Percentiles rank a stretch among this genome's conserved stretches.
Evolutionary conservation across 2,329 filamentous ascomycete genomes (phyloP).

Genomic region (Monilinia aucupariae): DNA sequence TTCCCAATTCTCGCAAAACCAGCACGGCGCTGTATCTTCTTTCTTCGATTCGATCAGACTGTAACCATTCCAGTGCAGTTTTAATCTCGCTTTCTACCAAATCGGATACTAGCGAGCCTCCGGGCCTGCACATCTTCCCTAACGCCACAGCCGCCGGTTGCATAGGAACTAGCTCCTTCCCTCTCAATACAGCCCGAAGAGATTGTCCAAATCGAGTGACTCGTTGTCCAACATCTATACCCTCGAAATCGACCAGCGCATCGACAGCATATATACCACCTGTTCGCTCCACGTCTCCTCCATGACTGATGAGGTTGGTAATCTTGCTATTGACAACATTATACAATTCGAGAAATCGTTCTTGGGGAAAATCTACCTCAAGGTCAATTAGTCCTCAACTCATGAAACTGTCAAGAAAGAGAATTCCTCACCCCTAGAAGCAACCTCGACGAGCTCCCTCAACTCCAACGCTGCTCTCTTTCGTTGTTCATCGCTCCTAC

Average conservation of each 20-base stretch:
- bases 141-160: constrained; percentile 82
- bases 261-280: constrained; percentile 91
- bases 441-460: constrained; percentile 34
- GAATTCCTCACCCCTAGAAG: constrained; percentile 32
- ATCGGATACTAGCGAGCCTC: constrained; percentile 89
- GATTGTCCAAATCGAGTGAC: constrained; percentile 92
- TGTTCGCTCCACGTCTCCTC: constrained; percentile 80
- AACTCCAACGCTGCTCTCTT: constrained; percentile 35
- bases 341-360: constrained; percentile 70
- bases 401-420: background rate
- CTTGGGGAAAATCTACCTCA: constrained; percentile 64
- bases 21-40: constrained; percentile 89
- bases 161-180: constrained; percentile 88
- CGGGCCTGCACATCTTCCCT: constrained; percentile 84
- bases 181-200: constrained; percentile 78
- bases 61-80: constrained; percentile 92
- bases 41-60: constrained; percentile 90
- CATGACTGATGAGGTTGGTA: constrained; percentile 71
- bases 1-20: constrained; percentile 81
- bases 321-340: constrained; percentile 61
- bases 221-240: constrained; percentile 86
- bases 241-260: constrained; percentile 91
- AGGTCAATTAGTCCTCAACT: background rate
- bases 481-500: constrained; percentile 33
- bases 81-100: constrained; percentile 96